phyloP scores from a whole-genome alignment of 2,329 filamentous ascomycete genomes.

The Chalaropsis ovoidea region DNA sequence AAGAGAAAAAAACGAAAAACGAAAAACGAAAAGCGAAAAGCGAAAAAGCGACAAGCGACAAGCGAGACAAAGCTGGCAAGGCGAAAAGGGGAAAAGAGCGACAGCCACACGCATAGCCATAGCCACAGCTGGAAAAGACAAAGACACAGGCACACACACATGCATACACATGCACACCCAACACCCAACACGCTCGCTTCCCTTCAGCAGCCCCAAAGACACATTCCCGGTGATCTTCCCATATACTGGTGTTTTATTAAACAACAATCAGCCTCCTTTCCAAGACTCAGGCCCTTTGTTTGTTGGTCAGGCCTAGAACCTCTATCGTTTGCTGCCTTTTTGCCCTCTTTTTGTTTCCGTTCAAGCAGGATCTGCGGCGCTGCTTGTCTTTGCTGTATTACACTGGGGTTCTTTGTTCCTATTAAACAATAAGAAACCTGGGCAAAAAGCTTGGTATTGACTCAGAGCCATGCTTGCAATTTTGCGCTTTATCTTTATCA shows the following conservation, averaged over 20 bases:
- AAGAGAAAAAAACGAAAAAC: neutral
- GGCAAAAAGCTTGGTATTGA: constrained; percentile 11
- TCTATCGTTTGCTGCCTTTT: neutral
- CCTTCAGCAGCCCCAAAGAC: neutral
- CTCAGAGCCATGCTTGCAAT: neutral
- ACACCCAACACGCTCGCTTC: neutral
- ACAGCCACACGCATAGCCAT: neutral
- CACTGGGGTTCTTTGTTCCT: neutral
- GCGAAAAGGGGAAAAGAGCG: neutral
- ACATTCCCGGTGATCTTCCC: neutral
- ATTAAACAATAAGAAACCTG: neutral
- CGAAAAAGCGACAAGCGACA: neutral
- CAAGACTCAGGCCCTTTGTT: neutral
- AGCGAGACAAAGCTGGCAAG: neutral
- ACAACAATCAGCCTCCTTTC: neutral
- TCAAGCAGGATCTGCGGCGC: neutral
- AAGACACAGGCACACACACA: too few relatives aligned
- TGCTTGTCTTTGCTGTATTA: neutral
- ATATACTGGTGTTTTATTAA: constrained; percentile 2
- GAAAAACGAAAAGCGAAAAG: neutral
- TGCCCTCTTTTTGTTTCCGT: neutral
- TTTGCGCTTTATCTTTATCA: neutral
- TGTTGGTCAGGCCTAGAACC: neutral
- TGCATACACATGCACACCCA: too few relatives aligned
- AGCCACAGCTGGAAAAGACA: neutral